These are phyloP conservation scores for Metarhizium robertsii DNA, from an alignment of 2,329 filamentous ascomycete species.

Conservation along the genomic window DNA sequence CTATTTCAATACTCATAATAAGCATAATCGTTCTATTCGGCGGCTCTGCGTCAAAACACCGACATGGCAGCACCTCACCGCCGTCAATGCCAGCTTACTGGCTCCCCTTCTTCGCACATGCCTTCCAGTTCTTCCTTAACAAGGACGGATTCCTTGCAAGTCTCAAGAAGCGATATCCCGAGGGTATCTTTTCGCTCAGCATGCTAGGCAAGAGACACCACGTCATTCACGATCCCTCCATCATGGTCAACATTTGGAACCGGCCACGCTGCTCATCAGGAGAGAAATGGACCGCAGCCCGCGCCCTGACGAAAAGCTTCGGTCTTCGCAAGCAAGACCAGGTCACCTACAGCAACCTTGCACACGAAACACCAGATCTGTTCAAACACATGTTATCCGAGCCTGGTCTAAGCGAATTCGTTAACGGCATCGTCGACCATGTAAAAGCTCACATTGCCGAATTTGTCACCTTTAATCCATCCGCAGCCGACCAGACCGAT, in stretches of 20 bases:
- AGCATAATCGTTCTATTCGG: conserved; percentile 6
- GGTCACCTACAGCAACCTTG: conserved; percentile 21
- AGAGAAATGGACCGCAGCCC: conserved; percentile 12
- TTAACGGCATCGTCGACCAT: conserved; percentile 10
- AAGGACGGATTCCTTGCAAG: conserved; percentile 19
- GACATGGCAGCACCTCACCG: conserved; percentile 7
- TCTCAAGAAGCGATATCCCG: conserved; percentile 20
- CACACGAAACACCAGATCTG: conserved; percentile 16
- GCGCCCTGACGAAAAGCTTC: conserved; percentile 23
- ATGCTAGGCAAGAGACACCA: conserved; percentile 23
- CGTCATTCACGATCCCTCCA: conserved; percentile 23
- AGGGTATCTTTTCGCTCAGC: conserved; percentile 26
- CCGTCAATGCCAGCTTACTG: conserved; percentile 23
- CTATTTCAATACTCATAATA: conserved; percentile 1
- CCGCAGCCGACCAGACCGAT: conserved; percentile 26
- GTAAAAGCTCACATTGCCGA: conserved; percentile 23
- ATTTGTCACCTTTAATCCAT: conserved; percentile 28
- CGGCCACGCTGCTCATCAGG: conserved; percentile 18
- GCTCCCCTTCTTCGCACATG: conserved; percentile 27
- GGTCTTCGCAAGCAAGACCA: conserved; percentile 19
- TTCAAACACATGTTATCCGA: conserved; percentile 18
- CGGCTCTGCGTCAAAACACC: conserved; percentile 28
- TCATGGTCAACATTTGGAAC: conserved; percentile 19
- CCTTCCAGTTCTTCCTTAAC: conserved; percentile 20
- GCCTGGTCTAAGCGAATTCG: conserved; percentile 15